These are phyloP conservation scores for Scleroderma citrinum DNA, from an alignment of 768 basidiomycete species.

Conservation along the genomic window DNA sequence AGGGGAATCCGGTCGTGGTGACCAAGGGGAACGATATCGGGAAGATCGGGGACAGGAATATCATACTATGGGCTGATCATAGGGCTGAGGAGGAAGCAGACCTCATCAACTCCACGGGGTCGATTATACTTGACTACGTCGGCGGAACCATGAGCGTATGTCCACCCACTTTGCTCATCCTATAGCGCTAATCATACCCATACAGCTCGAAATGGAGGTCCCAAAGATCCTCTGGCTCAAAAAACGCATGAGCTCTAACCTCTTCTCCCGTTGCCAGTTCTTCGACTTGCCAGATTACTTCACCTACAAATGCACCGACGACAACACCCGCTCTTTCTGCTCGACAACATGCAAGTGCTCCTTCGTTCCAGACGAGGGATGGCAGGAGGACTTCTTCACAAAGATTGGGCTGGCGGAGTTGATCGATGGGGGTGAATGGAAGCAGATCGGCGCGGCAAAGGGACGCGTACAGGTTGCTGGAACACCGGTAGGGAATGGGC, in stretches of 20 bases:
- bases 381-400: constrained; percentile 85
- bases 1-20: constrained; percentile 71
- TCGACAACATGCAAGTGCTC: constrained; percentile 96
- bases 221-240: constrained; percentile 98
- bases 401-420: constrained; percentile 76
- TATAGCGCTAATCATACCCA: not conserved
- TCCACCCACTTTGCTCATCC: constrained; percentile 4
- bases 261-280: constrained; percentile 74
- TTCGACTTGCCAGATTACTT: constrained; percentile 94
- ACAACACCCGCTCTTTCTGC: constrained; percentile 75
- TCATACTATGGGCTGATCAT: constrained; percentile 97
- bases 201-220: constrained; percentile 94
- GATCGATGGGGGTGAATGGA: constrained; percentile 55
- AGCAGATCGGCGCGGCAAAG: constrained; percentile 65
- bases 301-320: constrained; percentile 83
- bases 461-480: constrained; percentile 73
- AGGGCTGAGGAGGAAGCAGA: constrained; percentile 90
- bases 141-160: constrained; percentile 92
- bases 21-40: constrained; percentile 65
- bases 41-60: constrained; percentile 57
- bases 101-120: constrained; percentile 78
- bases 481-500: constrained; percentile 76
- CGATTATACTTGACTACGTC: constrained; percentile 87
- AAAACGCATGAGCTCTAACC: constrained; percentile 66
- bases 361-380: constrained; percentile 81